Base-by-base conservation (phyloP, 1,284 basidiomycete species). In the Rhizoctonia solani region DNA sequence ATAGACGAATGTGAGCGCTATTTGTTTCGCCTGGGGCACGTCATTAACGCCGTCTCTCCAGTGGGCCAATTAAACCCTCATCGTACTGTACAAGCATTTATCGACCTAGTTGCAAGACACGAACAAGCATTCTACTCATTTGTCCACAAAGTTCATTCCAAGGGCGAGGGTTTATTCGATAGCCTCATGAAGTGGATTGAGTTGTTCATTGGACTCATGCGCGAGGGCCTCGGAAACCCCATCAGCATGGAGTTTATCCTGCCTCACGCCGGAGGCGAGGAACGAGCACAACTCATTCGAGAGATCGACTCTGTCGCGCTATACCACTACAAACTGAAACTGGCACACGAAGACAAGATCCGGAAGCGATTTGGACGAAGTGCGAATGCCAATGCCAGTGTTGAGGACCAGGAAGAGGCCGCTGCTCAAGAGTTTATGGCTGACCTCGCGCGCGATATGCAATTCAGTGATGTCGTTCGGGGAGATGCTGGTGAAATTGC, bases 91-190 rank as follows among this genome's bases (percentile, higher is more conserved):
- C 92, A 97, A 75, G 87, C 88, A 2, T 99, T 99, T 75, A 93
- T 98, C 72, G 88, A 95, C 75, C 86, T 99, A 23, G 91, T 99
- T 41, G 86, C 90, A 73, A 86, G 97, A 30, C 97, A 99, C 77
- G 94, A 99, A 75, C 92, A 95, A 74, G 79, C 92, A 0, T 99
- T 99, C 80, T 99, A 99, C 81, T 82, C 83, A 69, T 99, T 99
- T 76, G 96, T 99, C 25, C 94, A 99, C 83, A 97, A 98, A 74
- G 97, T 99, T 3, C 97, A 99, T 75, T 90, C 93, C 44, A 98
- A 98, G 76, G 97, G 97, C 46, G 91, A 95, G 73, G 91, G 89
- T 4, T 82, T 99, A 9, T 99, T 99, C 76, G 92, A 95, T 74
- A 87, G 84, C 67, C 86, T 99, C 69, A 98, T 98, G 93, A 85